phyloP scores from a whole-genome alignment of 345 rosid species.

The Corchorus capsularis region DNA sequence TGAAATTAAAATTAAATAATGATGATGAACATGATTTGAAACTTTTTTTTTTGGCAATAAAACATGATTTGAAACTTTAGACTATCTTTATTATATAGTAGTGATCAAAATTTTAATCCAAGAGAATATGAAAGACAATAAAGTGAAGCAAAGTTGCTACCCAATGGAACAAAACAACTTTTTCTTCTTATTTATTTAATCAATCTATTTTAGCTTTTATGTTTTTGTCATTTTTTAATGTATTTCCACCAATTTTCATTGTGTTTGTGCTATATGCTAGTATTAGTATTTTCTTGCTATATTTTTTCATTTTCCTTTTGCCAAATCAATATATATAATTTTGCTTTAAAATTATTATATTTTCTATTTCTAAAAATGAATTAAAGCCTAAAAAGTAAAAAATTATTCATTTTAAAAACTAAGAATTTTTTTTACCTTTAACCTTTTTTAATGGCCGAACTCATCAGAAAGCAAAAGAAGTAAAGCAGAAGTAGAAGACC shows the following conservation, averaged over 20 bases:
- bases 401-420: not conserved
- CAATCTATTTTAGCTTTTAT: too few species aligned
- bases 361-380: too few species aligned
- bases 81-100: not conserved
- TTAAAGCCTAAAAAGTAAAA: too few species aligned
- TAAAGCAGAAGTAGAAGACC: not conserved
- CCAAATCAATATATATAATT: too few species aligned
- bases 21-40: not conserved
- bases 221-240: not conserved
- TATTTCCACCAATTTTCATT: not conserved
- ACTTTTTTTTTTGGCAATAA: too few species aligned
- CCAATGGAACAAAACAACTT: not conserved
- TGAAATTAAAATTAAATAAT: too few species aligned
- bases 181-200: too few species aligned
- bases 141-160: not conserved
- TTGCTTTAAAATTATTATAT: not conserved
- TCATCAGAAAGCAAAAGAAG: not conserved
- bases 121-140: not conserved
- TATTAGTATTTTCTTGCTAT: too few species aligned
- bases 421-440: not conserved
- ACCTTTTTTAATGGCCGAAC: not conserved
- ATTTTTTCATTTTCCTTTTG: too few species aligned
- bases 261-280: too few species aligned
- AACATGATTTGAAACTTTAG: not conserved
- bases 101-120: not conserved